These are phyloP conservation scores for Aspergillus carlsbadensis DNA, from an alignment of 495 filamentous ascomycete genomes.

Conservation along the genomic window DNA sequence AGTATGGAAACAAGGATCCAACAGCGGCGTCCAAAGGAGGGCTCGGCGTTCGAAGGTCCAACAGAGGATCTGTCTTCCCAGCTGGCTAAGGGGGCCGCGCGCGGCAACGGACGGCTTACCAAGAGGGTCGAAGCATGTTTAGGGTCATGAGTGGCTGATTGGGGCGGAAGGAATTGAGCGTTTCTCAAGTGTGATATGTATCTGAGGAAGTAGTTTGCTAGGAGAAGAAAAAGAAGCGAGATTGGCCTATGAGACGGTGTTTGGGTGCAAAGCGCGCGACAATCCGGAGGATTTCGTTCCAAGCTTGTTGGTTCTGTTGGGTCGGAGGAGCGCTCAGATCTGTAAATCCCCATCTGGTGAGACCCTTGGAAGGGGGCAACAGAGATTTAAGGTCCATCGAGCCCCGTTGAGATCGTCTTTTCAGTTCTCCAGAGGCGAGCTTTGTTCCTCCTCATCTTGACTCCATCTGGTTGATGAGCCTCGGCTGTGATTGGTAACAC, in stretches of 20 bases:
- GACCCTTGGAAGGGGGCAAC: not conserved
- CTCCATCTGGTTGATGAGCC: constrained; percentile 2
- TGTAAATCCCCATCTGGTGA: not conserved
- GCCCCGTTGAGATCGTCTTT: not conserved
- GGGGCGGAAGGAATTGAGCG: not conserved
- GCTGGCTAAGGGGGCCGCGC: constrained; percentile 9
- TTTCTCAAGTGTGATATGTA: not conserved
- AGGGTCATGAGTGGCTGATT: constrained; percentile 4
- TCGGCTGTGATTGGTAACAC: not conserved
- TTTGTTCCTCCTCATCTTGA: constrained; percentile 1
- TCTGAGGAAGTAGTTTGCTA: not conserved
- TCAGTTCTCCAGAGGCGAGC: not conserved
- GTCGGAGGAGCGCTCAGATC: not conserved
- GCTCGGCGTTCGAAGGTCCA: not conserved
- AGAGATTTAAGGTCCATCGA: constrained; percentile 6
- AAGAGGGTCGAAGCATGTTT: not conserved
- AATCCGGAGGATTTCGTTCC: constrained; percentile 9
- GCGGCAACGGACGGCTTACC: constrained; percentile 17
- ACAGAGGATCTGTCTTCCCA: constrained; percentile 3
- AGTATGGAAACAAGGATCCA: constrained; percentile 12
- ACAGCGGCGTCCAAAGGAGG: not conserved
- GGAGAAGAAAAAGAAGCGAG: not conserved
- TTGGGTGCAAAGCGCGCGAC: constrained; percentile 16
- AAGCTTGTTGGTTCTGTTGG: constrained; percentile 14
- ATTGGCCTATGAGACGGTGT: constrained; percentile 3